Evolutionary conservation across 2,329 filamentous ascomycete species (phyloP).

Genomic region (Didymella exigua): DNA sequence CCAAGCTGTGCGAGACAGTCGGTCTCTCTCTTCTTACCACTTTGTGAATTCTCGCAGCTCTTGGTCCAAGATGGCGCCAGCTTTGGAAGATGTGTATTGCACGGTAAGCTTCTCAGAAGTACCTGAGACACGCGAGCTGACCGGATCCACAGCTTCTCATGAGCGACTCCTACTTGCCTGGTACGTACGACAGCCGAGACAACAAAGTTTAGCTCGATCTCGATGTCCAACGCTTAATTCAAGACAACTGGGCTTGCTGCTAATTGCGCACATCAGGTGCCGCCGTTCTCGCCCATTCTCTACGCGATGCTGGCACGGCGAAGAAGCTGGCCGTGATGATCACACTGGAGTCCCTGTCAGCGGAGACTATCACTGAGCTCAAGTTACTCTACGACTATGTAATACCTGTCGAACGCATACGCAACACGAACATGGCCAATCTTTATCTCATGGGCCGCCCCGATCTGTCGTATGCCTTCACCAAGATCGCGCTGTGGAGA

Average conservation of each 20-base stretch:
- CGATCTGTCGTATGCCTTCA: conserved; percentile 91
- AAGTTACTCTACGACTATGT: conserved; percentile 86
- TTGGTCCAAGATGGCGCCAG: conserved; percentile 37
- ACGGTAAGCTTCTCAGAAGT: conserved; percentile 56
- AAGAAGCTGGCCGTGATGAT: conserved; percentile 87
- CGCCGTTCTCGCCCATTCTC: conserved; percentile 89
- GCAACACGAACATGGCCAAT: conserved; percentile 78
- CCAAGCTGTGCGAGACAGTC: conserved; percentile 6
- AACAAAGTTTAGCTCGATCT: neutral
- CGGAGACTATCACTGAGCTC: conserved; percentile 77
- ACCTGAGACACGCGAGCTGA: conserved; percentile 33
- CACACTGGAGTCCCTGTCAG: conserved; percentile 78
- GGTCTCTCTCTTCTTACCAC: conserved; percentile 4
- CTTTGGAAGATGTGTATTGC: conserved; percentile 67
- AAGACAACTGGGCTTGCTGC: neutral
- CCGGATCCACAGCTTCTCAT: conserved; percentile 73
- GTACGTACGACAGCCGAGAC: conserved; percentile 55
- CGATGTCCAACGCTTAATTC: neutral
- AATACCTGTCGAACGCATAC: conserved; percentile 80
- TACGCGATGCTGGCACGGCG: conserved; percentile 85
- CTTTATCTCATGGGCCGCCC: conserved; percentile 89
- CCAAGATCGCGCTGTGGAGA: conserved; percentile 94
- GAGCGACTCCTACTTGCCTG: conserved; percentile 91
- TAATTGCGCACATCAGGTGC: conserved; percentile 66
- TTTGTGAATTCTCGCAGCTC: neutral